A percentile compares a stretch with the other conserved stretches of the same genome.
Evolutionary conservation across 2,329 filamentous ascomycete species (phyloP).

Genomic region (Xylariales sp.): DNA sequence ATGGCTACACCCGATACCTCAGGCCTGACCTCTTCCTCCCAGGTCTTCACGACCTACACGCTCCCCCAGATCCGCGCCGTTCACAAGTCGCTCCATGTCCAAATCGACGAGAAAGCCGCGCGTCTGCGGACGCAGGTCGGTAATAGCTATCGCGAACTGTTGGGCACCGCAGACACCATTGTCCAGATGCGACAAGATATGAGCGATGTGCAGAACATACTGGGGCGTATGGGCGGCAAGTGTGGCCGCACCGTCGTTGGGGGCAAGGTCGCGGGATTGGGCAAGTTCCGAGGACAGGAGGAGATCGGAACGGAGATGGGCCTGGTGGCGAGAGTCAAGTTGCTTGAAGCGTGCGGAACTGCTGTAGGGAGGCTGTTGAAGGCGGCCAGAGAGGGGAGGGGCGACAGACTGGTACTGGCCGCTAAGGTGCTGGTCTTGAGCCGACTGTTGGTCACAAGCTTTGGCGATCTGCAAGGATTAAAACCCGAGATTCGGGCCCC

Average conservation of each 20-base stretch:
- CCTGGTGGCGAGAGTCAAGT: conserved; percentile 38
- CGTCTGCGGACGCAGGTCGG: conserved; percentile 62
- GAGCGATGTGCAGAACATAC: conserved; percentile 63
- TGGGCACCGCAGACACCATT: conserved; percentile 91
- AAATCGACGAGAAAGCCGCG: conserved; percentile 58
- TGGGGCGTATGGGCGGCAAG: conserved; percentile 67
- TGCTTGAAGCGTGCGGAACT: conserved; percentile 49
- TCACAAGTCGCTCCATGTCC: conserved; percentile 53
- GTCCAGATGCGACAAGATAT: conserved; percentile 82
- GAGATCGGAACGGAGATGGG: conserved; percentile 20
- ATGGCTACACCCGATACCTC: conserved; percentile 41
- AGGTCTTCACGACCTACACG: conserved; percentile 53
- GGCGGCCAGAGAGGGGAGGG: conserved; percentile 33
- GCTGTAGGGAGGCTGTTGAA: conserved; percentile 45
- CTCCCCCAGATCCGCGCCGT: conserved; percentile 60
- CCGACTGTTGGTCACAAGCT: conserved; percentile 68
- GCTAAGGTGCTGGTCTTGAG: conserved; percentile 74
- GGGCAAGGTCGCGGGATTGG: conserved; percentile 57
- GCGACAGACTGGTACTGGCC: conserved; percentile 49
- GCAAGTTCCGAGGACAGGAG: conserved; percentile 34
- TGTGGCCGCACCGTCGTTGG: conserved; percentile 72
- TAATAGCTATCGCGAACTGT: conserved; percentile 75
- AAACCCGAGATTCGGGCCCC: conserved; percentile 29
- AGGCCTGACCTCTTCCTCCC: conserved; percentile 42
- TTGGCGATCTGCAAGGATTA: conserved; percentile 45